Evolutionary conservation across 192 early-diverging fungal species (phyloP), one percentile per base, ranked within the genome.

Genomic region (Coemansia sp.): DNA sequence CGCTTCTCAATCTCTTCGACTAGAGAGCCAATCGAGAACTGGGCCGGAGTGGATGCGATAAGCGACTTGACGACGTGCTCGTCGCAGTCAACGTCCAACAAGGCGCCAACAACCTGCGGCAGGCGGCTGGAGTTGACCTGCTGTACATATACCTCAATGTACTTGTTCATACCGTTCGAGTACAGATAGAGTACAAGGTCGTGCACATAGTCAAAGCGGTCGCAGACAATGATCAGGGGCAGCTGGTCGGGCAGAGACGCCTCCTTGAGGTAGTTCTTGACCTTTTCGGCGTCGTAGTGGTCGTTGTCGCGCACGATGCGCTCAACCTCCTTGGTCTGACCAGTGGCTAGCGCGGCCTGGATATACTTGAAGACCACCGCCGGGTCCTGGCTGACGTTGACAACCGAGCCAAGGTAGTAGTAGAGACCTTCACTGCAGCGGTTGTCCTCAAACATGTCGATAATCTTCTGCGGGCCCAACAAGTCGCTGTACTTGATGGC

Each of bases 281-380:
- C 98, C 79, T 93, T 95, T 73, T 99, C 98, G 3, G 96, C 89
- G 67, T 99, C 96, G 76, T 97, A 99, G 84, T 89, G 90, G 80
- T 94, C 93, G 84, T 92, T 96, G 77, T 99, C 98, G 57, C 96
- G 88, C 76, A 95, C 96, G 55, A 99, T 93, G 44, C 96, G 90
- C 82, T 99, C 98, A 32, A 98, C 96, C 75, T 98, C 98, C 85
- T 96, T 97, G 58, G 93, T 86, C 82, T 99, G 96, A 14, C 96
- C 95, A 40, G 93, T 94, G 38, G 90, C 84, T 64, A 91, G 90
- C 13, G 95, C 96, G 10, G 98, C 93, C 80, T 99, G 96, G 64
- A 99, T 99, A 83, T 98, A 99, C 87, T 98, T 98, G 88, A 96
- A 97, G 68, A 97, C 94, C 1, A 99, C 98, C 46, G 95, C 92